Evolutionary conservation across 2,329 filamentous ascomycete species (phyloP), one percentile per base, ranked within the genome.

Genomic region (Xylaria hypoxylon): DNA sequence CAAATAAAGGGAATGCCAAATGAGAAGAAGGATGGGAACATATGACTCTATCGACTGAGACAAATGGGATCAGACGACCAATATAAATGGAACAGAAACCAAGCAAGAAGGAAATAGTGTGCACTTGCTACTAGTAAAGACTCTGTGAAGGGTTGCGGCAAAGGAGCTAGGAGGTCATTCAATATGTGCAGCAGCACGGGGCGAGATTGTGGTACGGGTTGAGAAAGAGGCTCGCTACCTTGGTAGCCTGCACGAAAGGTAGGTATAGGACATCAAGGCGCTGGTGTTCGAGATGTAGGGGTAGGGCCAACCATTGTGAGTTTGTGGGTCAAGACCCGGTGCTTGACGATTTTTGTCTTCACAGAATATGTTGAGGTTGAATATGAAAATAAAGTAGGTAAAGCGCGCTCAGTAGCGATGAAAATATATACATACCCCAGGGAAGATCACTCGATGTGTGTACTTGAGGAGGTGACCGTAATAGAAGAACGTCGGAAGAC

Each of bases 401-500:
- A 38, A 38, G 15, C 3, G 13, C 26, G 13, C 26, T 42, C 17
- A 33, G 47, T n/a, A 47, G 13, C 31, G 26, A 62, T 24, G 26
- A 57, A 53, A 50, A 24, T 10, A 35, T 60, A 17, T 24, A 65
- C 67, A 55, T 67, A 67, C 64, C 66, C 58, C 15, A 22, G n/a
- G 60, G 50, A 68, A 61, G 59, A 58, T 24, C 19, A 38, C 22
- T 15, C 28, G 40, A 44, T 38, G 53, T 47, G 38, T 26, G 31
- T 28, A 15, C 47, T 42, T 8, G 44, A 60, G 52, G 44, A 52
- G 42, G 59, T 44, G 56, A 55, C 24, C 44, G 45, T 58, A 19
- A 58, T 31, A 59, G 50, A 64, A 56, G 35, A 56, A 51, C 48
- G 19, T 24, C 11, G 31, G 47, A 42, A 8, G 31, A 57, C n/a